phyloP scores from a whole-genome alignment of 768 basidiomycete genomes.

The Coprinellus aureogranulatus region DNA sequence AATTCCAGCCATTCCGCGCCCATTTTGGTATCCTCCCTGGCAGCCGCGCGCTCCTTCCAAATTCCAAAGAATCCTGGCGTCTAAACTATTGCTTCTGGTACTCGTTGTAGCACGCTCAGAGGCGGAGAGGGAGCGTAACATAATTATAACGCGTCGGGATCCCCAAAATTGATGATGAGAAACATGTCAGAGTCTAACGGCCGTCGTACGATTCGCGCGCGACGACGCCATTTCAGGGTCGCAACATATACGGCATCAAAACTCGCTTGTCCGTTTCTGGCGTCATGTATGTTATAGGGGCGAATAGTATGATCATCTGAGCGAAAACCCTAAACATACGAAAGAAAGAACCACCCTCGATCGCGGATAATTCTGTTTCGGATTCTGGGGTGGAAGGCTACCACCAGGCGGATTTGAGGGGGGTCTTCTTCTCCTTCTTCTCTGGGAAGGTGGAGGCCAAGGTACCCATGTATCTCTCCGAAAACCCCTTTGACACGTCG shows the following conservation, averaged over 20 bases:
- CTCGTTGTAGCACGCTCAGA: not conserved
- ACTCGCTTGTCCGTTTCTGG: too few relatives aligned
- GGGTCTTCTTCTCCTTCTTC: not conserved
- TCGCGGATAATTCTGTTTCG: not conserved
- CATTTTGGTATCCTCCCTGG: not conserved
- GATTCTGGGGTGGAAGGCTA: not conserved
- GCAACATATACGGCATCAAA: not conserved
- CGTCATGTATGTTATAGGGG: not conserved
- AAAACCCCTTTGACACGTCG: not conserved
- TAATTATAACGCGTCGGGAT: not conserved
- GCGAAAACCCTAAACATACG: not conserved
- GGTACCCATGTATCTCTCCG: constrained; percentile 1
- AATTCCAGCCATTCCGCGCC: not conserved
- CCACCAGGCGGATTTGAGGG: too few relatives aligned
- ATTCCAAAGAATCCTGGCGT: not conserved
- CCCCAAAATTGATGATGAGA: constrained; percentile 5
- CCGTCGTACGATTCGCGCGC: constrained; percentile 7
- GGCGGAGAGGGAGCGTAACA: not conserved
- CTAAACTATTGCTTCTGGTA: not conserved
- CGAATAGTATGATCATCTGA: not conserved
- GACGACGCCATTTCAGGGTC: not conserved
- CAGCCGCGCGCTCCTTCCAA: not conserved
- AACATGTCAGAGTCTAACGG: not conserved
- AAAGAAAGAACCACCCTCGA: not conserved
- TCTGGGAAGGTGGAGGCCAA: not conserved